These are phyloP conservation scores for Beauveria medogensis DNA, from an alignment of 2,329 filamentous ascomycete species.

Conservation along the genomic window DNA sequence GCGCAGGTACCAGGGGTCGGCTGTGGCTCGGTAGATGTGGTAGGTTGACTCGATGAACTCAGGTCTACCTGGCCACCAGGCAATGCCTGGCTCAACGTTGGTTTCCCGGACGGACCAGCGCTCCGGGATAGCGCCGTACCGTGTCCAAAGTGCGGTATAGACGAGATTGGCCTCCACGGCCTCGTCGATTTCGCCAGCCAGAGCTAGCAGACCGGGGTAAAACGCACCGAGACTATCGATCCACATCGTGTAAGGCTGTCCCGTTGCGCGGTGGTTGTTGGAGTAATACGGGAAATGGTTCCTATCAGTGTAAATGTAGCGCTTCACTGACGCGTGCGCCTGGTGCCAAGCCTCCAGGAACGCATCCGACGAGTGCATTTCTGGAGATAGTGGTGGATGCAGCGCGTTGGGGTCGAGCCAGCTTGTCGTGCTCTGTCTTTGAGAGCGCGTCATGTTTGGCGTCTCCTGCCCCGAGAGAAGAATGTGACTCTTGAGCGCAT, in stretches of 20 bases:
- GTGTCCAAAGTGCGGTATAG: slow-evolving; percentile 88
- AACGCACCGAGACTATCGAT: slow-evolving; percentile 94
- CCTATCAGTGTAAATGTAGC: slow-evolving; percentile 73
- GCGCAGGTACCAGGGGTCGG: slow-evolving; percentile 92
- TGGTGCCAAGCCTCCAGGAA: slow-evolving; percentile 81
- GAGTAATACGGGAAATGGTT: slow-evolving; percentile 86
- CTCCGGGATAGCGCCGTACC: slow-evolving; percentile 89
- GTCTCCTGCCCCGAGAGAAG: slow-evolving; percentile 68
- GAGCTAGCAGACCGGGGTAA: slow-evolving; percentile 78
- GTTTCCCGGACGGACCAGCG: slow-evolving; percentile 83
- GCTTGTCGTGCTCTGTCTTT: slow-evolving; percentile 29
- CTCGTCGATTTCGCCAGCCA: slow-evolving; percentile 85
- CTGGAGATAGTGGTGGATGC: slow-evolving; percentile 51
- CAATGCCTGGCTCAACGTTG: slow-evolving; percentile 75
- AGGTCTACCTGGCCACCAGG: slow-evolving; percentile 91
- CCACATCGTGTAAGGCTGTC: slow-evolving; percentile 84
- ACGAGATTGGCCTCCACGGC: slow-evolving; percentile 84
- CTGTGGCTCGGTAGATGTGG: slow-evolving; percentile 87
- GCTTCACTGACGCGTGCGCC: slow-evolving; percentile 78
- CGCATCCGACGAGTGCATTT: slow-evolving; percentile 63
- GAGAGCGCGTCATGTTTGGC: slow-evolving; percentile 39
- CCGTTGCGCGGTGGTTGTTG: slow-evolving; percentile 81
- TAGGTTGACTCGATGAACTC: slow-evolving; percentile 98
- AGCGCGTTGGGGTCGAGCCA: slow-evolving; percentile 59
- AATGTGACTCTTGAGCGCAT: slow-evolving; percentile 90